phyloP scores from a whole-genome alignment of 208 protist genomes.

The Hexamita inflata region DNA sequence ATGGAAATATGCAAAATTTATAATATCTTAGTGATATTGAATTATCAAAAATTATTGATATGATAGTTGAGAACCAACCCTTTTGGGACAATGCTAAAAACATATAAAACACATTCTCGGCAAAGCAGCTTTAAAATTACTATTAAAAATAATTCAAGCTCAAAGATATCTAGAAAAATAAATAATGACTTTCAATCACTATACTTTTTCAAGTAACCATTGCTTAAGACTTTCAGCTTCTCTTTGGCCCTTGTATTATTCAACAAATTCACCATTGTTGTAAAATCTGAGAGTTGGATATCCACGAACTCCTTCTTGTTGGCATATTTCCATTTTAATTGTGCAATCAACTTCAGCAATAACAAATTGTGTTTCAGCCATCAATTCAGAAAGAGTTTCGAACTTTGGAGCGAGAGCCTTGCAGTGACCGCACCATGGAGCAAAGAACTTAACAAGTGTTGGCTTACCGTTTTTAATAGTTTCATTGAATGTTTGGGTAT shows the following conservation, averaged over 20 bases:
- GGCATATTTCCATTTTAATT: constrained; percentile 19
- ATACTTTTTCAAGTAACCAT: too few species aligned
- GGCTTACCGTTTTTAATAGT: constrained; percentile 1
- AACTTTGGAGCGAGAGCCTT: constrained; percentile 29
- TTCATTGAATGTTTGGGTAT: background rate
- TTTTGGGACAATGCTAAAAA: too few species aligned
- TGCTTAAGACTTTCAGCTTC: constrained; percentile 21
- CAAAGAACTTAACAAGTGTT: constrained; percentile 31
- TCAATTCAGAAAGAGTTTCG: background rate
- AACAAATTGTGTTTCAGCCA: background rate
- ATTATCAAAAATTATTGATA: too few species aligned
- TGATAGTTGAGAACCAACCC: too few species aligned
- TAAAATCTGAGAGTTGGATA: constrained; percentile 31
- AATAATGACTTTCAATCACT: too few species aligned
- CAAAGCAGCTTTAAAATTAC: too few species aligned
- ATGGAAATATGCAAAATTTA: too few species aligned
- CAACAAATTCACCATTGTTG: constrained; percentile 24
- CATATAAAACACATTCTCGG: too few species aligned
- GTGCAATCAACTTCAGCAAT: constrained; percentile 36
- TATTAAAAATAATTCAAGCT: too few species aligned
- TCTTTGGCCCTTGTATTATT: background rate
- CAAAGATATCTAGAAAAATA: too few species aligned
- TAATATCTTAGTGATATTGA: too few species aligned
- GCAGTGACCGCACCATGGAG: constrained; percentile 38
- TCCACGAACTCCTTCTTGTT: constrained; percentile 22